These are phyloP conservation scores for Physcomitrium patens DNA, from an alignment of 225 moss, liverwort and hornwort species.

Conservation along the genomic window DNA sequence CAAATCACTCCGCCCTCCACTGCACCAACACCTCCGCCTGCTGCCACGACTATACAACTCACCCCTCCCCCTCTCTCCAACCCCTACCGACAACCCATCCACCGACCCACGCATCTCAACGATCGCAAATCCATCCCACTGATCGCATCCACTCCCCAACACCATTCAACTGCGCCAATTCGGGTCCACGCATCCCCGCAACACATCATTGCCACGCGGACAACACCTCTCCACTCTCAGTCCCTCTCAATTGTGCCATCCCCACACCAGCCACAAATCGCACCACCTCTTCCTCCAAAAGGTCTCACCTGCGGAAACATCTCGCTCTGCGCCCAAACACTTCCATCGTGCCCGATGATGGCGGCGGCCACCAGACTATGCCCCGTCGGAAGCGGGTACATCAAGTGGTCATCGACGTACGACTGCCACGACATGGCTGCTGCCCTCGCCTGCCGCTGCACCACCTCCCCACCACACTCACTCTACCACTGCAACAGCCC, in stretches of 20 bases:
- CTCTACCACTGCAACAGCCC: background rate
- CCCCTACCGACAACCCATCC: no score
- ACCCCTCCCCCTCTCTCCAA: no score
- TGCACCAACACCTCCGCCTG: no score
- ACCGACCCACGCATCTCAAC: no score
- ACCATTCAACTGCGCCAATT: no score
- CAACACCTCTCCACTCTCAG: background rate
- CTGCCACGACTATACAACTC: no score
- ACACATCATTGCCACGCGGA: background rate
- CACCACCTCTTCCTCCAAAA: background rate
- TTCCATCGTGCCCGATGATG: constrained; percentile 66
- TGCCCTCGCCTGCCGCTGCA: constrained; percentile 10
- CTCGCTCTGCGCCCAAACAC: constrained; percentile 63
- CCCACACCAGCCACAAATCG: background rate
- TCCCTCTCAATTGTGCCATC: background rate
- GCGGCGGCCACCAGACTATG: constrained; percentile 57
- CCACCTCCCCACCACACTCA: background rate
- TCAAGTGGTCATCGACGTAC: constrained; percentile 64
- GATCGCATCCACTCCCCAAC: no score
- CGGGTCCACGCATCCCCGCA: no score
- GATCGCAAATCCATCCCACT: no score
- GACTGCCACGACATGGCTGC: constrained; percentile 73
- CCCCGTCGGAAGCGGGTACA: constrained; percentile 36
- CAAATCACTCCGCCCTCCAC: no score
- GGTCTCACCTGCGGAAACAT: constrained; percentile 48